Conservation (phyloP, 2,329 filamentous ascomycete genomes). For the Diaporthe nobilis region DNA sequence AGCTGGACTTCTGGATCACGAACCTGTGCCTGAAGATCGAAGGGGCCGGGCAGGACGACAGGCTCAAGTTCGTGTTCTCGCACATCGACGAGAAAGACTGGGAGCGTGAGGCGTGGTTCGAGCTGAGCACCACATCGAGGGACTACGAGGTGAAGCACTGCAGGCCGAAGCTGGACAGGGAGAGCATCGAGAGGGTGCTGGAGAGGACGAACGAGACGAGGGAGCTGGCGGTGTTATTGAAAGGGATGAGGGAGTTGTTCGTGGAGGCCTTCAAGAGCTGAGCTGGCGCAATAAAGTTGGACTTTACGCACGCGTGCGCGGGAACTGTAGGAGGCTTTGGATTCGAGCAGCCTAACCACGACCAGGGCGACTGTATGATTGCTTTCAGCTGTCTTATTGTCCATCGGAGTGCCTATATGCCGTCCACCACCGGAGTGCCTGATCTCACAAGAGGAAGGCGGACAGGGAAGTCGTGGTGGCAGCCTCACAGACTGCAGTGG, state of each 20-base stretch:
- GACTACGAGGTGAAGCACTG: conserved; percentile 90
- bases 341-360: neutral
- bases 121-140: conserved; percentile 83
- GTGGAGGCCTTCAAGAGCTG: conserved; percentile 73
- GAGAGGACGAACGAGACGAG: conserved; percentile 86
- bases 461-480: neutral
- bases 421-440: neutral
- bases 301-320: neutral
- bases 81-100: conserved; percentile 90
- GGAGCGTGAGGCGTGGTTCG: conserved; percentile 94
- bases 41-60: conserved; percentile 85
- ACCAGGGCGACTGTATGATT: neutral
- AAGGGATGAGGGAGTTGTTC: conserved; percentile 87
- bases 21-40: conserved; percentile 92
- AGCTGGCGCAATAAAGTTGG: neutral
- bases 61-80: conserved; percentile 90
- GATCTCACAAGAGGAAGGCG: neutral
- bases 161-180: conserved; percentile 84
- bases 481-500: neutral
- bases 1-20: conserved; percentile 96
- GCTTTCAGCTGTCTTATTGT: neutral
- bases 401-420: neutral
- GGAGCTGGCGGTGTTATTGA: conserved; percentile 79
- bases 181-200: conserved; percentile 82
- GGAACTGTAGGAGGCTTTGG: neutral